Base-by-base conservation (phyloP, 805 yeast species). In the Wickerhamiella slavikovae region DNA sequence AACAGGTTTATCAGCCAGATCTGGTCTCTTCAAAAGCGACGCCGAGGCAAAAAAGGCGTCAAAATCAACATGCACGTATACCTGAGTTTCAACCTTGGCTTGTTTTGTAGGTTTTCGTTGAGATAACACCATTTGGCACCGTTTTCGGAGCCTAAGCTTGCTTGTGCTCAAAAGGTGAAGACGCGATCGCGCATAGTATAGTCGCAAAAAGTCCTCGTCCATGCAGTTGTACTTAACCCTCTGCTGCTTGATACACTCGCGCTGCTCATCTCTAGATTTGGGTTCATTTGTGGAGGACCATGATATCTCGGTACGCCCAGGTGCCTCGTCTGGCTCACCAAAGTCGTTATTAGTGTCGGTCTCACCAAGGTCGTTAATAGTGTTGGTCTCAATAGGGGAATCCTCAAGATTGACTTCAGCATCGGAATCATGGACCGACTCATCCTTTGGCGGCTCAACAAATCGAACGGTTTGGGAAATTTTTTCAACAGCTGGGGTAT, bases 21-120 rank as follows among this genome's bases (percentile, higher is more conserved):
- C 58, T 0, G 75, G 72, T 24, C 58, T 54, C 11, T 52, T 57
- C 31, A 70, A 51, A 3, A 78, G 64, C 0, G 94, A 76, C 0
- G 75, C 94, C 0, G 91, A 64, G 2, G 83, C 95, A 52, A 85
- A 85, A 43, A 89, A 85, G 38, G 93, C 80, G 48, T 85, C 98
- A 49, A 82, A 85, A 48, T 85, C 98, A 20, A 85, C 61, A 48
- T 85, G 95, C 31, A 83, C 46, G 7, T 83, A 64, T 1, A 62
- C 18, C 2, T 27, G 34, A 8, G 11, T n/a, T 21, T 20, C 30
- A n/a, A n/a, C n/a, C n/a, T n/a, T n/a, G n/a, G n/a, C n/a, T n/a
- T n/a, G n/a, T n/a, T n/a, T n/a, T n/a, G n/a, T n/a, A 2, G 7
- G 16, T 5, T 20, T 20, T 4, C 5, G 12, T n/a, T 7, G 21